Evolutionary conservation across 2,329 filamentous ascomycete species (phyloP).

Genomic region (Tolypocladium nubicola): DNA sequence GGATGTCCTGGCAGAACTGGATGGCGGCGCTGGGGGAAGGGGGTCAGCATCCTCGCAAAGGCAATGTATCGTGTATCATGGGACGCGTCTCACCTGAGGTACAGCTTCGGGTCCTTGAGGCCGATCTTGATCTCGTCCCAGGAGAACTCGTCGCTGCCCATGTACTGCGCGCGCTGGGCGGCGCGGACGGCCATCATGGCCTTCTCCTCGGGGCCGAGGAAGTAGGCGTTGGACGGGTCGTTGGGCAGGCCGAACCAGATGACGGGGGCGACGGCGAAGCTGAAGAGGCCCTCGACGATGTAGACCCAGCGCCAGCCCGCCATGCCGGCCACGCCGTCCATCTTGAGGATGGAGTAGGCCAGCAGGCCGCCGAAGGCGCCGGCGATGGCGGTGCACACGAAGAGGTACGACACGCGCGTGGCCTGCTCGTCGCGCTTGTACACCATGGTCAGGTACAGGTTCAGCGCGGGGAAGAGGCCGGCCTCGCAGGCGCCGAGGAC

Average conservation of each 20-base stretch:
- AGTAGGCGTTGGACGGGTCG: conserved; percentile 34
- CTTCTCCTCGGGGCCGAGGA: conserved; percentile 35
- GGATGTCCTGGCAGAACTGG: conserved; percentile 41
- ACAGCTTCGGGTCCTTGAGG: conserved; percentile 38
- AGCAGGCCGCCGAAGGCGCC: conserved; percentile 28
- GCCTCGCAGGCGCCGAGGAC: conserved; percentile 13
- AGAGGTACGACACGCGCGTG: conserved; percentile 36
- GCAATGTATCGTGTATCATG: background rate
- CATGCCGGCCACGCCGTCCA: conserved; percentile 33
- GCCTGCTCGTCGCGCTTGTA: conserved; percentile 42
- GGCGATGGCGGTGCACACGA: conserved; percentile 38
- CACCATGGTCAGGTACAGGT: conserved; percentile 15
- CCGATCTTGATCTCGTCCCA: conserved; percentile 38
- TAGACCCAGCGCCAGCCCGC: conserved; percentile 39
- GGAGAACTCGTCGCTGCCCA: conserved; percentile 35
- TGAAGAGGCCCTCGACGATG: conserved; percentile 38
- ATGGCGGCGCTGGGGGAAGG: conserved; percentile 21
- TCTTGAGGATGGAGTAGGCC: conserved; percentile 37
- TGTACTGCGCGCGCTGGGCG: conserved; percentile 33
- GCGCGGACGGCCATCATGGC: conserved; percentile 38
- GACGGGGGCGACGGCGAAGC: conserved; percentile 27
- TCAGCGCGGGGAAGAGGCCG: conserved; percentile 15
- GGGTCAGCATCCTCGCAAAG: background rate
- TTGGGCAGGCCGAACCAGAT: conserved; percentile 37
- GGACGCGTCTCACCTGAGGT: conserved; percentile 26